phyloP scores from a whole-genome alignment of 495 filamentous ascomycete species.

The Aspergillus conjunctus region DNA sequence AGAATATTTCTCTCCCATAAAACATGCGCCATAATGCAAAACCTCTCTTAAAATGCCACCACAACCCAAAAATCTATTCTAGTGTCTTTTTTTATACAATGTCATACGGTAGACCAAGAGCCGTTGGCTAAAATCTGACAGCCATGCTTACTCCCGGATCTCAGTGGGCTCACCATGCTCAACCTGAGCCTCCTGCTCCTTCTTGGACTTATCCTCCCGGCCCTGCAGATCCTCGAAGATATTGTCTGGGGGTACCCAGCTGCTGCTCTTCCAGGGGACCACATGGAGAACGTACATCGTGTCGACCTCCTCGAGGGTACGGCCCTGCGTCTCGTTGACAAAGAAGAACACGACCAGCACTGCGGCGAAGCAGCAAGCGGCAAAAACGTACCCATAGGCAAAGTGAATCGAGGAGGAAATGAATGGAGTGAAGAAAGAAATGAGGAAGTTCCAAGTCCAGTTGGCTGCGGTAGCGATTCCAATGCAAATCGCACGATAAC shows the following conservation, averaged over 20 bases:
- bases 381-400: conserved; percentile 80
- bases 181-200: conserved; percentile 13
- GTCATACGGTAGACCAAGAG: neutral
- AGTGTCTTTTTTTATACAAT: neutral
- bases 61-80: neutral
- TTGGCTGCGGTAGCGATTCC: conserved; percentile 77
- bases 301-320: conserved; percentile 78
- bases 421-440: conserved; percentile 83
- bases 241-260: conserved; percentile 58
- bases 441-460: conserved; percentile 90
- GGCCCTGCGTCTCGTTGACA: conserved; percentile 68
- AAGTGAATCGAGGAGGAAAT: conserved; percentile 70
- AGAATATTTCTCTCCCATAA: too few species aligned
- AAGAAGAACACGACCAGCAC: conserved; percentile 76
- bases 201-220: conserved; percentile 17
- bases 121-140: neutral
- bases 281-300: conserved; percentile 79
- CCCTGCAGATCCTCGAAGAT: conserved; percentile 38
- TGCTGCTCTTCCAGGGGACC: conserved; percentile 64
- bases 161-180: conserved; percentile 28
- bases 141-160: conserved; percentile 23
- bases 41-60: too few species aligned
- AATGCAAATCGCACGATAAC: conserved; percentile 75
- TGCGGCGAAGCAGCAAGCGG: conserved; percentile 65
- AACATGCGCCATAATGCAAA: too few species aligned